A percentile compares a stretch with the other conserved stretches of the same genome.
Conservation (phyloP, 352 stramenopile genomes). For the Phytophthora quininea region DNA sequence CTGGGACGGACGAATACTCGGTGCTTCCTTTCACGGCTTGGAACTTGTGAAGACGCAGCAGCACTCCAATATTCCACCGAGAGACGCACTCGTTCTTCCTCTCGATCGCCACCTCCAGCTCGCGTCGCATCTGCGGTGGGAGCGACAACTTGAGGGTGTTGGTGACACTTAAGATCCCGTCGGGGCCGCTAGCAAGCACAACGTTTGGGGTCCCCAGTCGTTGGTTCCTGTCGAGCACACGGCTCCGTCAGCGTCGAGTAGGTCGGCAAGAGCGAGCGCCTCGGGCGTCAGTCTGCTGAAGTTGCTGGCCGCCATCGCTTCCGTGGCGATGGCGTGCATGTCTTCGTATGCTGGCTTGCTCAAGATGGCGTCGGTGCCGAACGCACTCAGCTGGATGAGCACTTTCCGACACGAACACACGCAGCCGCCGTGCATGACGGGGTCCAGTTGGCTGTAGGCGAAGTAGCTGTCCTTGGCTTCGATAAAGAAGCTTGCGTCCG, state of each 20-base stretch:
- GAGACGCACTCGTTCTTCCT: constrained; percentile 24
- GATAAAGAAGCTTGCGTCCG: constrained; percentile 19
- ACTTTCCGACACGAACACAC: constrained; percentile 29
- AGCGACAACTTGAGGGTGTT: constrained; percentile 18
- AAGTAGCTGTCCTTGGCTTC: constrained; percentile 25
- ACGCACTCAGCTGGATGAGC: constrained; percentile 24
- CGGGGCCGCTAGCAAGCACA: constrained; percentile 9
- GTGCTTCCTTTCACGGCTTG: constrained; percentile 19
- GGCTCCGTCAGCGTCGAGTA: constrained; percentile 19
- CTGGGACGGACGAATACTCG: constrained; percentile 27
- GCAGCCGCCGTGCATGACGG: constrained; percentile 24
- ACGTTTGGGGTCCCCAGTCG: constrained; percentile 29
- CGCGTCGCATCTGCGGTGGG: constrained; percentile 21
- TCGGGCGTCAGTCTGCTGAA: constrained; percentile 12
- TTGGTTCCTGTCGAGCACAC: constrained; percentile 21
- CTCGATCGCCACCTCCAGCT: constrained; percentile 21
- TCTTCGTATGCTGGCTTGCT: constrained; percentile 28
- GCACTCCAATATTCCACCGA: constrained; percentile 21
- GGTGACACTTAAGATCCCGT: constrained; percentile 15
- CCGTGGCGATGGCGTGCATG: constrained; percentile 16
- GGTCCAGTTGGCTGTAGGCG: constrained; percentile 26
- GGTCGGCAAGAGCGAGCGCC: constrained; percentile 15
- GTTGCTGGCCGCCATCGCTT: constrained; percentile 6
- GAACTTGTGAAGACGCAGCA: constrained; percentile 31
- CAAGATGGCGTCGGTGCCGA: constrained; percentile 20